phyloP scores from a whole-genome alignment of 73 alveolate genomes.

The Blepharisma japonicum region DNA sequence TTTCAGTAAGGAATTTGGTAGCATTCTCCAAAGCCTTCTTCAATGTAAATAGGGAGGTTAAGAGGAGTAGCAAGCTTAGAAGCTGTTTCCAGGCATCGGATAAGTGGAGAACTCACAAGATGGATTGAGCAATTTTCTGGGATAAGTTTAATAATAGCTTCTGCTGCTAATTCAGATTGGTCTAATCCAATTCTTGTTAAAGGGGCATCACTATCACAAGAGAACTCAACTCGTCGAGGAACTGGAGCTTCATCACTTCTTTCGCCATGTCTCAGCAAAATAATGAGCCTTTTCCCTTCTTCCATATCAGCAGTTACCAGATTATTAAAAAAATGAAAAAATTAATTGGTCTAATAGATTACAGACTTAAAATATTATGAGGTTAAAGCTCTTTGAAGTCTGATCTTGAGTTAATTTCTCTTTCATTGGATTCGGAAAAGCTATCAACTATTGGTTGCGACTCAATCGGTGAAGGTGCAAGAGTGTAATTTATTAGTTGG shows the following conservation, averaged over 20 bases:
- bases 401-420: too few relatives aligned
- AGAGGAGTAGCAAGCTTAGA: neutral
- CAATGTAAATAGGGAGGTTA: conserved; percentile 4
- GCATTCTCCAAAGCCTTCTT: conserved; percentile 29
- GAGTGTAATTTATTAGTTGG: too few relatives aligned
- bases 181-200: neutral
- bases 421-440: too few relatives aligned
- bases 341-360: too few relatives aligned
- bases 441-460: too few relatives aligned
- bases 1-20: neutral
- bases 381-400: too few relatives aligned
- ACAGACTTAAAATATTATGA: too few relatives aligned
- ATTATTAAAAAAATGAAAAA: too few relatives aligned
- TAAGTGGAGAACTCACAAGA: conserved; percentile 5
- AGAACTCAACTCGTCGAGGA: conserved; percentile 9
- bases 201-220: conserved; percentile 17
- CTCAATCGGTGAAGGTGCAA: too few relatives aligned
- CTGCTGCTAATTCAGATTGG: conserved; percentile 25
- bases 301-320: too few relatives aligned
- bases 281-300: too few relatives aligned
- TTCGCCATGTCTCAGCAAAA: conserved; percentile 19
- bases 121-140: conserved; percentile 12
- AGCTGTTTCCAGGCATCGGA: conserved; percentile 14
- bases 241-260: conserved; percentile 15
- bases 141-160: neutral